Evolutionary conservation across 192 early-diverging fungal species (phyloP).

Genomic region (Chytriomyces sp.): DNA sequence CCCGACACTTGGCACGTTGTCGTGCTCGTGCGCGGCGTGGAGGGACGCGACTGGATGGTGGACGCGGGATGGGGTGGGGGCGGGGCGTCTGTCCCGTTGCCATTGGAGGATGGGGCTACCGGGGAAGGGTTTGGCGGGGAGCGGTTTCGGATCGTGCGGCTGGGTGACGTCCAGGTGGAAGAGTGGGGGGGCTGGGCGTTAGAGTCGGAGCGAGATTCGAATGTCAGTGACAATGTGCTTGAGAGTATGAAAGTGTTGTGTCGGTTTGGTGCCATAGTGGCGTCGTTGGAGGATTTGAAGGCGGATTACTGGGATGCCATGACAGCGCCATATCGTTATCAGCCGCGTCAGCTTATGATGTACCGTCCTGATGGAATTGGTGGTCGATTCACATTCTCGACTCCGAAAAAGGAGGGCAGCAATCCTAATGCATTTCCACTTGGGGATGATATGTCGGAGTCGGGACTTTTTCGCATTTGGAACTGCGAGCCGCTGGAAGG

Average conservation of each 20-base stretch:
- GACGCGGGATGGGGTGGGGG: neutral
- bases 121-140: neutral
- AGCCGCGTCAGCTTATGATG: neutral
- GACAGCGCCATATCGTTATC: neutral
- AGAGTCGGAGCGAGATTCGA: too few species aligned
- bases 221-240: neutral
- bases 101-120: neutral
- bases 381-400: neutral
- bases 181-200: neutral
- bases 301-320: neutral
- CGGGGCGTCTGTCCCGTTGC: neutral
- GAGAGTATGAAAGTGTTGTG: neutral
- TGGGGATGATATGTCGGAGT: too few species aligned
- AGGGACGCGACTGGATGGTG: neutral
- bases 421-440: too few species aligned
- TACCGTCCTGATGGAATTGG: neutral
- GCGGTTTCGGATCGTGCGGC: neutral
- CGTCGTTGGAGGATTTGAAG: neutral
- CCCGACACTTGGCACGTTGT: conserved; percentile 1
- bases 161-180: neutral
- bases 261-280: neutral
- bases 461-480: too few species aligned
- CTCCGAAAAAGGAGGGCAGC: neutral
- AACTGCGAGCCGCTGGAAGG: too few species aligned
- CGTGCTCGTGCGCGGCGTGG: neutral